phyloP scores from a whole-genome alignment of 495 filamentous ascomycete genomes.

The Tuber melanosporum region DNA sequence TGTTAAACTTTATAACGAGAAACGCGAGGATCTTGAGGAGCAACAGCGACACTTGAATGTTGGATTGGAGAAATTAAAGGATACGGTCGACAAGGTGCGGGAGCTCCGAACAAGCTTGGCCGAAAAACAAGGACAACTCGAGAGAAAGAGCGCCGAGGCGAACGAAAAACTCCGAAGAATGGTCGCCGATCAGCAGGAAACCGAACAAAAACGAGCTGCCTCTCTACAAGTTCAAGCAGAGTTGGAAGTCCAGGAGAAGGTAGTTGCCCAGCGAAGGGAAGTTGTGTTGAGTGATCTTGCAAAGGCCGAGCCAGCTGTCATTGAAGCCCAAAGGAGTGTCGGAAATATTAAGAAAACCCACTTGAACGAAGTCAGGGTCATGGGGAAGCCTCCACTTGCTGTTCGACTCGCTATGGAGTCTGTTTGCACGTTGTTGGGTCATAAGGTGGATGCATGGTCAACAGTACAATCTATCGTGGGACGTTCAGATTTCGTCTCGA shows the following conservation, averaged over 20 bases:
- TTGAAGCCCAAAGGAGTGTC: constrained; percentile 88
- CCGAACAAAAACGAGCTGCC: constrained; percentile 78
- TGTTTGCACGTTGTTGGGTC: constrained; percentile 87
- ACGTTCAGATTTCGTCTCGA: constrained; percentile 92
- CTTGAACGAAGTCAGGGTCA: constrained; percentile 93
- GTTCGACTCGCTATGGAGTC: constrained; percentile 90
- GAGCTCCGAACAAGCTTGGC: constrained; percentile 84
- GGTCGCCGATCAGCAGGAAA: constrained; percentile 93
- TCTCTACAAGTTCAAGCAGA: constrained; percentile 83
- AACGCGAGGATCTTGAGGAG: constrained; percentile 95
- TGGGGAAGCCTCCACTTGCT: constrained; percentile 81
- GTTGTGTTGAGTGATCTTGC: constrained; percentile 84
- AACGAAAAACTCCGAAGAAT: constrained; percentile 96
- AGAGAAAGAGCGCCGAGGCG: constrained; percentile 88
- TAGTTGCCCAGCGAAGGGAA: constrained; percentile 75
- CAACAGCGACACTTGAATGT: constrained; percentile 97
- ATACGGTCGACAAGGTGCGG: constrained; percentile 95
- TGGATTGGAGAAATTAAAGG: constrained; percentile 92
- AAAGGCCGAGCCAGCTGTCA: constrained; percentile 83
- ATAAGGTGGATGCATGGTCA: constrained; percentile 86
- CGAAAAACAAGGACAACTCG: constrained; percentile 85
- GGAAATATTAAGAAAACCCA: constrained; percentile 97
- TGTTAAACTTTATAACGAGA: constrained; percentile 95
- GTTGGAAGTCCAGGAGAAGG: constrained; percentile 80
- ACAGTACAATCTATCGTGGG: constrained; percentile 79